phyloP scores from a whole-genome alignment of 2,329 filamentous ascomycete species.

The Colletotrichum tropicale region DNA sequence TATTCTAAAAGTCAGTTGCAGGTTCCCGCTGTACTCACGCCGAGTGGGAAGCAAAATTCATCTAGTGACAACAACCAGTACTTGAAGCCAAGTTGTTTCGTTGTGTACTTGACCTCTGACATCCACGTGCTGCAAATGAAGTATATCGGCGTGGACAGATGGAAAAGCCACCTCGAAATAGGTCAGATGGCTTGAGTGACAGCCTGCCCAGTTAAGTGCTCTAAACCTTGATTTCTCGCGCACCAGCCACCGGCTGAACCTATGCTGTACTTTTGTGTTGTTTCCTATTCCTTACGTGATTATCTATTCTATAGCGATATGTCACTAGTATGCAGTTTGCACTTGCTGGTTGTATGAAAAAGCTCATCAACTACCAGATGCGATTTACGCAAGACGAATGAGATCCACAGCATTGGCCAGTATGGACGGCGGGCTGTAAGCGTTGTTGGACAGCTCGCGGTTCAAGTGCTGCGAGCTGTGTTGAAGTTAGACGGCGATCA shows the following conservation, averaged over 20 bases:
- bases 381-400: not conserved
- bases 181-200: not conserved
- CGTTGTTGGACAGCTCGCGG: not conserved
- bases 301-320: too few relatives aligned
- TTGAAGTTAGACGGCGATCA: not conserved
- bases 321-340: not conserved
- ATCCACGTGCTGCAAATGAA: not conserved
- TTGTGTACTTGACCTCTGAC: not conserved
- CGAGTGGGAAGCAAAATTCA: not conserved
- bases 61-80: not conserved
- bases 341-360: not conserved
- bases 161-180: not conserved
- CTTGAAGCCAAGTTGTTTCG: not conserved
- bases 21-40: not conserved
- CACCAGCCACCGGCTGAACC: too few relatives aligned
- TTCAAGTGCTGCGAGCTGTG: not conserved
- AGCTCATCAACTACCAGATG: not conserved
- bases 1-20: not conserved
- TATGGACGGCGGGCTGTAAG: not conserved
- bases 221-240: too few relatives aligned
- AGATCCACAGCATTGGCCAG: too few relatives aligned
- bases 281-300: not conserved
- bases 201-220: too few relatives aligned
- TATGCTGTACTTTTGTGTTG: too few relatives aligned
- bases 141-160: not conserved